phyloP scores from a whole-genome alignment of 1,284 basidiomycete genomes.

The Bjerkandera adusta region DNA sequence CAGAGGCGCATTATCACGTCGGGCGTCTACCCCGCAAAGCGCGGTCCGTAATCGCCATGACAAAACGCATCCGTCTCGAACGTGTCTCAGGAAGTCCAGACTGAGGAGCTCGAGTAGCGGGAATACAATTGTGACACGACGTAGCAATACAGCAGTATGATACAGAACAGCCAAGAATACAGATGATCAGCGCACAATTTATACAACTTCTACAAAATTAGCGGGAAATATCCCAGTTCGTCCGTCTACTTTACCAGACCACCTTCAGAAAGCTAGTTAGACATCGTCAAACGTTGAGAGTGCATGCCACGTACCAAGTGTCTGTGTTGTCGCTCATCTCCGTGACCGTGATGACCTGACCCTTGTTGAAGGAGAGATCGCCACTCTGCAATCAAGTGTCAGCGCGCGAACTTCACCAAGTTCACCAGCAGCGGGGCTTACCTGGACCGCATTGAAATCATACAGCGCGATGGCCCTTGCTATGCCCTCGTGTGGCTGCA shows the following conservation, averaged over 20 bases:
- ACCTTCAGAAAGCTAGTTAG: conserved; percentile 46
- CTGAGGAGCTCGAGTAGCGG: no score
- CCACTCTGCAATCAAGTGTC: conserved; percentile 49
- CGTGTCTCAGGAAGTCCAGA: no score
- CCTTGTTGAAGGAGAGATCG: conserved; percentile 84
- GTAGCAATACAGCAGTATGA: no score
- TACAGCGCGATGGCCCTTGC: conserved; percentile 79
- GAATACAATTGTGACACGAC: no score
- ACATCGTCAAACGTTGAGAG: not conserved
- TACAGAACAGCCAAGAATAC: no score
- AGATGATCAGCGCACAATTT: no score
- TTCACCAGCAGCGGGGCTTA: conserved; percentile 27
- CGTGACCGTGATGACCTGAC: conserved; percentile 76
- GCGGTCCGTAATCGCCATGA: no score
- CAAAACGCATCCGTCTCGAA: no score
- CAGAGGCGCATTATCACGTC: no score
- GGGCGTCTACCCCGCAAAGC: no score
- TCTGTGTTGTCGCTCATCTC: conserved; percentile 75
- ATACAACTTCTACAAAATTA: conserved; percentile 51
- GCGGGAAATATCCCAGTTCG: conserved; percentile 52
- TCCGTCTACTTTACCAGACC: conserved; percentile 53
- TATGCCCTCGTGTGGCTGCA: conserved; percentile 55
- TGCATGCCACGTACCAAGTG: conserved; percentile 61
- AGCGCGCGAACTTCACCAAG: conserved; percentile 1
- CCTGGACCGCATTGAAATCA: conserved; percentile 74